Conservation (phyloP, 148 eudicot species). For the Polygonum aviculare region DNA sequence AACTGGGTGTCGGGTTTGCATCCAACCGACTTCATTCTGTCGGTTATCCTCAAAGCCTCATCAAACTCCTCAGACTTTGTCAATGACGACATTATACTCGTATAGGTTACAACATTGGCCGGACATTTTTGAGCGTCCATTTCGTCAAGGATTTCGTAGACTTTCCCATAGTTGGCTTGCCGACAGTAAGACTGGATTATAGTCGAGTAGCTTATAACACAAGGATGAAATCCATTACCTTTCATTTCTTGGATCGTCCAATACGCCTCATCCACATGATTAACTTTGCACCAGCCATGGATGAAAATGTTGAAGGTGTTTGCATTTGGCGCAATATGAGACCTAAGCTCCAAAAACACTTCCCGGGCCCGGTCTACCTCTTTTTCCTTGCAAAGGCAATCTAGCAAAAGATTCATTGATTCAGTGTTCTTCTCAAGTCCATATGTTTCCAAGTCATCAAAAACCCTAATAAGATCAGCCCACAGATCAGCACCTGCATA, state of each 20-base stretch:
- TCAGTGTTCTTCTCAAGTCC: slow-evolving; percentile 69
- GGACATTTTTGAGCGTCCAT: slow-evolving; percentile 60
- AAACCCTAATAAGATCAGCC: slow-evolving; percentile 50
- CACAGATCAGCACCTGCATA: slow-evolving; percentile 68
- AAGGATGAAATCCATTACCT: slow-evolving; percentile 67
- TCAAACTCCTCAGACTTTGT: slow-evolving; percentile 46
- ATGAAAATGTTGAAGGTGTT: slow-evolving; percentile 75
- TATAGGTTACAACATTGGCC: slow-evolving; percentile 80
- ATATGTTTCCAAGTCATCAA: slow-evolving; percentile 52
- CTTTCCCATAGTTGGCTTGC: slow-evolving; percentile 43
- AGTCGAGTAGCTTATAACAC: slow-evolving; percentile 80
- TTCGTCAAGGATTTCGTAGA: slow-evolving; percentile 60
- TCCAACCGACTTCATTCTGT: slow-evolving; percentile 40
- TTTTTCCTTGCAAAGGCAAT: slow-evolving; percentile 80
- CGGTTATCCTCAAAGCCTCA: slow-evolving; percentile 52
- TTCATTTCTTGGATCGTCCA: slow-evolving; percentile 96
- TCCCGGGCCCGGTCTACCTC: slow-evolving; percentile 72
- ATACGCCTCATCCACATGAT: slow-evolving; percentile 69
- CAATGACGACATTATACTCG: slow-evolving; percentile 54
- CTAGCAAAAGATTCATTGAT: slow-evolving; percentile 79
- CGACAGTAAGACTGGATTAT: slow-evolving; percentile 67
- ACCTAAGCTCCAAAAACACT: slow-evolving; percentile 56
- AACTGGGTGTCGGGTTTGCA: slow-evolving; percentile 65
- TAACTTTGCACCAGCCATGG: slow-evolving; percentile 88
- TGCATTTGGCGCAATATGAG: slow-evolving; percentile 56